Conservation (phyloP, 176 grass and related monocot species). For the Juncus inflexus region DNA sequence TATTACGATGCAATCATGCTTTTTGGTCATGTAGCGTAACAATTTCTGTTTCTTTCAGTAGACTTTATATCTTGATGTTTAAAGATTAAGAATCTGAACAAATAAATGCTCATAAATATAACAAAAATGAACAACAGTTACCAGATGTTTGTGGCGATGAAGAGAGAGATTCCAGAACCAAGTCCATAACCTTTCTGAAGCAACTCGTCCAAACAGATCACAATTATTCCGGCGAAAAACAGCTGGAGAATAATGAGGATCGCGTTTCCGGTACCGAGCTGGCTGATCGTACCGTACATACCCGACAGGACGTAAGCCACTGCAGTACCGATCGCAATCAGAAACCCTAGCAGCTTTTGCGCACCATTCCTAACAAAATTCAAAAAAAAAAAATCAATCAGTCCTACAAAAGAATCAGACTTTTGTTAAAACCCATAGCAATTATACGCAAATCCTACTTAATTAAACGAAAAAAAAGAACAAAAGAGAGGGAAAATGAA, state of each 20-base stretch:
- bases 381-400: slow-evolving; percentile 11
- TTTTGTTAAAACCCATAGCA: not conserved
- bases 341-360: slow-evolving; percentile 82
- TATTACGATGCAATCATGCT: too few species aligned
- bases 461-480: not conserved
- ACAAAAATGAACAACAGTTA: slow-evolving; percentile 21
- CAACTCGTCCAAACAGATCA: slow-evolving; percentile 91
- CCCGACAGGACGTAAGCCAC: slow-evolving; percentile 94
- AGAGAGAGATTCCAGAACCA: slow-evolving; percentile 92
- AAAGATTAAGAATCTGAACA: too few species aligned
- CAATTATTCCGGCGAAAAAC: slow-evolving; percentile 96
- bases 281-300: slow-evolving; percentile 86
- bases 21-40: too few species aligned
- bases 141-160: slow-evolving; percentile 99
- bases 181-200: slow-evolving; percentile 99
- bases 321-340: slow-evolving; percentile 86
- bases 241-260: slow-evolving; percentile 98
- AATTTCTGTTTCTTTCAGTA: too few species aligned
- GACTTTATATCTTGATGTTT: too few species aligned
- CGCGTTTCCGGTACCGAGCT: slow-evolving; percentile 88
- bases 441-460: slow-evolving; percentile 12
- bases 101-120: too few species aligned
- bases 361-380: slow-evolving; percentile 63
- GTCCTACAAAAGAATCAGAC: too few species aligned
- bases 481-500: not conserved